Conservation (phyloP, 768 basidiomycete species). For the Hypholoma fasciculare region DNA sequence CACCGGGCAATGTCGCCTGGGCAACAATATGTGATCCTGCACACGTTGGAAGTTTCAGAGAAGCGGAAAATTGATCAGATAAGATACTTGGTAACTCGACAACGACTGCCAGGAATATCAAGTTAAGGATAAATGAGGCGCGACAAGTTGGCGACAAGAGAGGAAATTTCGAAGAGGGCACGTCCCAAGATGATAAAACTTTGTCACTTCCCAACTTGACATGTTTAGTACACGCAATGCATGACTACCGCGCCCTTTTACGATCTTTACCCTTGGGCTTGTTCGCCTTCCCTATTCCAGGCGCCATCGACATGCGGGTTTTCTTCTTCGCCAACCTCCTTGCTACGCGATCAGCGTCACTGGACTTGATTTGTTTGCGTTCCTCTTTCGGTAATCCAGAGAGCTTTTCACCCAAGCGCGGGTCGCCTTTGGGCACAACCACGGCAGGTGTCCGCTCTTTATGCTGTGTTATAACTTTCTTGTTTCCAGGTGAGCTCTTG, state of each 20-base stretch:
- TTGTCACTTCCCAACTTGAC: too few species aligned
- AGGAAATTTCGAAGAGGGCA: too few species aligned
- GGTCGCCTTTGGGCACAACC: slow-evolving; percentile 75
- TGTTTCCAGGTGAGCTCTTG: slow-evolving; percentile 61
- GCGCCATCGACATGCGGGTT: slow-evolving; percentile 52
- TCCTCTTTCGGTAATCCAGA: slow-evolving; percentile 80
- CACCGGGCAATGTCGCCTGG: too few species aligned
- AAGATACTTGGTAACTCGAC: background rate
- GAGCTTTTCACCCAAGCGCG: slow-evolving; percentile 75
- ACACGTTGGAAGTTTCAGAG: background rate
- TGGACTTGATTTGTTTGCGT: slow-evolving; percentile 78
- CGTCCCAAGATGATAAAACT: too few species aligned
- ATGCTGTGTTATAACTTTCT: slow-evolving; percentile 14
- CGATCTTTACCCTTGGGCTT: slow-evolving; percentile 17
- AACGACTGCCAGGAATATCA: too few species aligned
- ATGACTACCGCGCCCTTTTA: slow-evolving; percentile 16
- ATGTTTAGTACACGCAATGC: background rate
- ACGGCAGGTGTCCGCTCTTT: slow-evolving; percentile 18
- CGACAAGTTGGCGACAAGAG: too few species aligned
- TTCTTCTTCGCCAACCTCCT: slow-evolving; percentile 91
- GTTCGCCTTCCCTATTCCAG: slow-evolving; percentile 30
- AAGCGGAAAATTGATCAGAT: background rate
- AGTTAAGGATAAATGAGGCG: too few species aligned
- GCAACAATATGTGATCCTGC: too few species aligned
- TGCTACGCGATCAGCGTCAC: slow-evolving; percentile 78